A percentile compares a stretch with the other conserved stretches of the same genome.
These are phyloP conservation scores for Pythium apleroticum DNA, from an alignment of 352 stramenopile species.

Conservation along the genomic window DNA sequence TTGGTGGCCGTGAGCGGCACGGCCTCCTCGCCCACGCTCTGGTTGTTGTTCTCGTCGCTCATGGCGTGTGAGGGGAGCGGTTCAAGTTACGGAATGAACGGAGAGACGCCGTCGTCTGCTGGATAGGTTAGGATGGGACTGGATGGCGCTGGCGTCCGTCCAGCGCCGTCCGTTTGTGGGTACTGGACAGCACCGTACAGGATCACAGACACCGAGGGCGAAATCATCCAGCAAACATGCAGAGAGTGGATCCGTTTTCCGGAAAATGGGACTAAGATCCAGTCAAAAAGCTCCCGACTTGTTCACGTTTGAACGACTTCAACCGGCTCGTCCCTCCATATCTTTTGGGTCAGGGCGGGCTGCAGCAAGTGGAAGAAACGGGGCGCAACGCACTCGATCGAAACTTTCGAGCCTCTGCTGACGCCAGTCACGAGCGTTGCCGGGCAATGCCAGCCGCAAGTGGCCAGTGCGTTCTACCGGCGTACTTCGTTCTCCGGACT, in stretches of 20 bases:
- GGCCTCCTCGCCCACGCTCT: background rate
- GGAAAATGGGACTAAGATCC: background rate
- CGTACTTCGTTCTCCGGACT: constrained; percentile 22
- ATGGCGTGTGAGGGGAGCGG: background rate
- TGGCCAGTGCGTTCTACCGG: constrained; percentile 12
- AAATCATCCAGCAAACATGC: background rate
- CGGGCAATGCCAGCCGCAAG: background rate
- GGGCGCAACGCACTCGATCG: too few relatives aligned
- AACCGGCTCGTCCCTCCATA: background rate
- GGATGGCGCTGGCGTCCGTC: background rate
- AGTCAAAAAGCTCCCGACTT: background rate
- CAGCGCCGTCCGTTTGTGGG: background rate
- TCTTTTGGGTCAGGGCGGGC: background rate
- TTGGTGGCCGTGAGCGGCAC: constrained; percentile 6
- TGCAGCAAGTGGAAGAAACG: background rate
- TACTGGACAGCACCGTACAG: background rate
- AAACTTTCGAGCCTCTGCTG: background rate
- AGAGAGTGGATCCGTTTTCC: background rate
- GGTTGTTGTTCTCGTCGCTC: constrained; percentile 17
- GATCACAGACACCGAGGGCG: background rate
- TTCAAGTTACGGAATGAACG: constrained; percentile 16
- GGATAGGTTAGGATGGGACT: background rate
- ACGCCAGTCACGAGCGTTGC: constrained; percentile 1
- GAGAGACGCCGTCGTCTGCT: too few relatives aligned
- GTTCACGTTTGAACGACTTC: constrained; percentile 2